Evolutionary conservation across 345 rosid genomes (phyloP).

Genomic region (Populus deltoides): DNA sequence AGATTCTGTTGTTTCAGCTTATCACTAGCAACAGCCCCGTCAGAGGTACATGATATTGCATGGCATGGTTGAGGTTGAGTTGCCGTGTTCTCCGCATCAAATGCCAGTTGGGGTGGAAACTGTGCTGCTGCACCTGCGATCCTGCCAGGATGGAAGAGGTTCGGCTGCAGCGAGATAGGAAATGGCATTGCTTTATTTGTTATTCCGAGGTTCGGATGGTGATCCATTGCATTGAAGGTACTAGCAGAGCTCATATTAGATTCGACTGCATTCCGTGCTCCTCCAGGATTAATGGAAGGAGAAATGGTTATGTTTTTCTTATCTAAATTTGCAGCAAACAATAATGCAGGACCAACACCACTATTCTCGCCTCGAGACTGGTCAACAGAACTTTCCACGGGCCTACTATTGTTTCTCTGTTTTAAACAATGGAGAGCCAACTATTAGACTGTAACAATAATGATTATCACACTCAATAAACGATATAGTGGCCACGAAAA

Average conservation of each 20-base stretch:
- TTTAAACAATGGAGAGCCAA: conserved; percentile 15
- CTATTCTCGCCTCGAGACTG: conserved; percentile 33
- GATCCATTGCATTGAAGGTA: conserved; percentile 43
- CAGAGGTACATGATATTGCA: conserved; percentile 24
- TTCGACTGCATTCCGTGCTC: conserved; percentile 36
- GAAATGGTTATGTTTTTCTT: conserved; percentile 45
- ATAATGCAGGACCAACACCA: conserved; percentile 36
- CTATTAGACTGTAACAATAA: neutral
- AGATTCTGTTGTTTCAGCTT: conserved; percentile 51
- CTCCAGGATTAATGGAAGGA: conserved; percentile 37
- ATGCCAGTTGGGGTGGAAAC: conserved; percentile 30
- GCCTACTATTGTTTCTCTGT: conserved; percentile 56
- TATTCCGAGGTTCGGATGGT: conserved; percentile 23
- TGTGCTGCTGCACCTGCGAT: conserved; percentile 36
- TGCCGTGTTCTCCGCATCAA: conserved; percentile 38
- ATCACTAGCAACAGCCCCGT: conserved; percentile 39
- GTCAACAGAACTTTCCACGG: conserved; percentile 43
- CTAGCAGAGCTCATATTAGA: conserved; percentile 37
- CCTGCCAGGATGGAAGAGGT: conserved; percentile 40
- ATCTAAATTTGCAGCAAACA: conserved; percentile 49
- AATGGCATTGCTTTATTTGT: conserved; percentile 43
- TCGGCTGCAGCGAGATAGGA: conserved; percentile 62
- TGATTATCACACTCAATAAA: neutral
- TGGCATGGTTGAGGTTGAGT: conserved; percentile 31
- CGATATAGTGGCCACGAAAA: neutral